These are phyloP conservation scores for Leccinum subfulvum DNA, from an alignment of 1,284 basidiomycete genomes.

Conservation along the genomic window DNA sequence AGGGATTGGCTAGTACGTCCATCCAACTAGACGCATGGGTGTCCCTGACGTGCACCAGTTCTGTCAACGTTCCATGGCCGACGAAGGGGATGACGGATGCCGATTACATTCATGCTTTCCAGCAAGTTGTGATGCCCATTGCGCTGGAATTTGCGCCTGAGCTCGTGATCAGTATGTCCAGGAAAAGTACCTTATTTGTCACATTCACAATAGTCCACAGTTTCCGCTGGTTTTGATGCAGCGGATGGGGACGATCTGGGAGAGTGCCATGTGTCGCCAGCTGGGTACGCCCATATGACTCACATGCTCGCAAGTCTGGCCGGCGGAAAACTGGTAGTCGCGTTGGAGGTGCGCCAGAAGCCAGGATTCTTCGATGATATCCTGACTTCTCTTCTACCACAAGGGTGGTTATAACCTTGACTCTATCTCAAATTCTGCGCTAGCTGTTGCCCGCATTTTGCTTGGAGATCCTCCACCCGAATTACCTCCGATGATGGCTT, in stretches of 20 bases:
- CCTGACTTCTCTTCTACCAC: constrained; percentile 9
- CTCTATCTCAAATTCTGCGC: constrained; percentile 82
- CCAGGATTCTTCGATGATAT: constrained; percentile 2
- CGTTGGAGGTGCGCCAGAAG: constrained; percentile 72
- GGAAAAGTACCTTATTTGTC: neutral
- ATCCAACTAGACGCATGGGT: neutral
- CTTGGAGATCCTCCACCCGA: constrained; percentile 84
- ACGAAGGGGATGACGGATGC: constrained; percentile 86
- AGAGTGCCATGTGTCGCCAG: constrained; percentile 85
- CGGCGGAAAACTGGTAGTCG: constrained; percentile 86
- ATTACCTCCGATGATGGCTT: constrained; percentile 68
- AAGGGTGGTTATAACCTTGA: constrained; percentile 96
- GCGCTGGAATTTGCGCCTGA: constrained; percentile 96
- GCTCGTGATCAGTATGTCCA: constrained; percentile 85
- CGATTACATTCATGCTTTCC: constrained; percentile 96
- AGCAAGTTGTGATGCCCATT: constrained; percentile 95
- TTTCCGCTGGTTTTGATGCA: constrained; percentile 98
- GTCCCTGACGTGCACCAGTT: constrained; percentile 46
- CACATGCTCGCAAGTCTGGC: constrained; percentile 93
- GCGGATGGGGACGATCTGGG: constrained; percentile 92
- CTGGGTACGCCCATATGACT: constrained; percentile 99
- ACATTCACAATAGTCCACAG: constrained; percentile 41
- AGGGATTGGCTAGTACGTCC: constrained; percentile 80
- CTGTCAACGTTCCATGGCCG: constrained; percentile 97
- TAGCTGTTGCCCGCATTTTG: constrained; percentile 83